Percentiles rank a stretch among this genome's conserved stretches.
Conservation (phyloP, 2,329 filamentous ascomycete genomes). For the Coleophoma eucalyptorum region DNA sequence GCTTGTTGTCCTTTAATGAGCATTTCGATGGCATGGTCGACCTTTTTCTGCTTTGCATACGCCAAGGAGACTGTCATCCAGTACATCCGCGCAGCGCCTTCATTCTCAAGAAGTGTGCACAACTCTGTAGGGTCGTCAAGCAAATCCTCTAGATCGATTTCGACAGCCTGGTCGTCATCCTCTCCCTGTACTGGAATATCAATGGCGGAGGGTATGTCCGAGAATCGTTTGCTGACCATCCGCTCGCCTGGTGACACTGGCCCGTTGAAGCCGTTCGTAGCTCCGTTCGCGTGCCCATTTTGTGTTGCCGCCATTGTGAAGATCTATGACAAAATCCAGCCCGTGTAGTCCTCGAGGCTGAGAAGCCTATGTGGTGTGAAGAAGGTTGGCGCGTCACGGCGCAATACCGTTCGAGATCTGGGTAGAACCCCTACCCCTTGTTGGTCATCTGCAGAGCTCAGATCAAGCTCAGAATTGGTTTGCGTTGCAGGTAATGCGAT, state of each 20-base stretch:
- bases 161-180: slow-evolving; percentile 70
- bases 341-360: too few species aligned
- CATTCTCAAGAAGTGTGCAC: slow-evolving; percentile 91
- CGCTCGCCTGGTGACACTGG: slow-evolving; percentile 12
- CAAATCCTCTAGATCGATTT: slow-evolving; percentile 87
- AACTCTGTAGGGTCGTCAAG: slow-evolving; percentile 93
- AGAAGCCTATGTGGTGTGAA: too few species aligned
- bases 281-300: slow-evolving; percentile 21
- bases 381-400: too few species aligned
- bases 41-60: slow-evolving; percentile 93
- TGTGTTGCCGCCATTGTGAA: slow-evolving; percentile 18
- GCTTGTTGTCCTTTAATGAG: slow-evolving; percentile 61
- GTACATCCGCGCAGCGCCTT: slow-evolving; percentile 83
- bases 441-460: too few species aligned
- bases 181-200: slow-evolving; percentile 64
- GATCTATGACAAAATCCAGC: too few species aligned
- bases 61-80: slow-evolving; percentile 98
- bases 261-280: slow-evolving; percentile 18
- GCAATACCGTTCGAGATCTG: too few species aligned
- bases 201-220: slow-evolving; percentile 61
- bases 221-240: slow-evolving; percentile 45
- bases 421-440: too few species aligned
- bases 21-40: slow-evolving; percentile 77
- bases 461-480: too few species aligned
- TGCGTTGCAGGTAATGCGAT: too few species aligned